A percentile compares a stretch with the other conserved stretches of the same genome.
phyloP scores from a whole-genome alignment of 768 basidiomycete species.

The Rhodotorula paludigena region DNA sequence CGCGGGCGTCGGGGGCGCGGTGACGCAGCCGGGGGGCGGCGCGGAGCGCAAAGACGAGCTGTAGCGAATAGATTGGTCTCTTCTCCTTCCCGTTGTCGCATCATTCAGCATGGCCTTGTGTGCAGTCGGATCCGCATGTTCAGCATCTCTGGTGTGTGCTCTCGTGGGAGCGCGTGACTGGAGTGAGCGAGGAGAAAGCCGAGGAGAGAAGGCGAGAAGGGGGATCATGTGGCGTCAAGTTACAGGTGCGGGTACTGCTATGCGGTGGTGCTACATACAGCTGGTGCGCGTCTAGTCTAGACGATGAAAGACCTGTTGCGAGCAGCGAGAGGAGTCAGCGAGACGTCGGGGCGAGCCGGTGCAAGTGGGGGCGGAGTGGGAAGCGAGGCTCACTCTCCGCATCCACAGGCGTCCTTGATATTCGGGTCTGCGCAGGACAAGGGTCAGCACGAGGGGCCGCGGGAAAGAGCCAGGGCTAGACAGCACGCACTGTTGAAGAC shows the following conservation, averaged over 20 bases:
- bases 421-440: slow-evolving; percentile 83
- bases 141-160: too few relatives aligned
- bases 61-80: too few relatives aligned
- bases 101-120: too few relatives aligned
- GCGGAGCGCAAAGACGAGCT: neutral
- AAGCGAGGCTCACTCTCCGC: slow-evolving; percentile 72
- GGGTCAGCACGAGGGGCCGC: too few relatives aligned
- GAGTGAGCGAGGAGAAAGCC: neutral
- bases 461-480: neutral
- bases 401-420: slow-evolving; percentile 89
- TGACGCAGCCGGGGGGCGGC: neutral
- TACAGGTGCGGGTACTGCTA: neutral
- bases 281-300: neutral
- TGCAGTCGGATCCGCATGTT: too few relatives aligned
- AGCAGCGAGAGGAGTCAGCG: neutral
- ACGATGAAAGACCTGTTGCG: slow-evolving; percentile 17
- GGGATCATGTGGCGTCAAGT: too few relatives aligned
- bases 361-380: neutral
- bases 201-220: neutral
- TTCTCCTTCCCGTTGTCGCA: too few relatives aligned
- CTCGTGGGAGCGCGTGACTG: neutral
- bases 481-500: slow-evolving; percentile 44
- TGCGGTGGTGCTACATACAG: neutral
- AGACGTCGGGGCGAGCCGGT: neutral
- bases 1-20: neutral